phyloP scores from a whole-genome alignment of 1,139 yeast species.

The Zygosaccharomyces sapae region DNA sequence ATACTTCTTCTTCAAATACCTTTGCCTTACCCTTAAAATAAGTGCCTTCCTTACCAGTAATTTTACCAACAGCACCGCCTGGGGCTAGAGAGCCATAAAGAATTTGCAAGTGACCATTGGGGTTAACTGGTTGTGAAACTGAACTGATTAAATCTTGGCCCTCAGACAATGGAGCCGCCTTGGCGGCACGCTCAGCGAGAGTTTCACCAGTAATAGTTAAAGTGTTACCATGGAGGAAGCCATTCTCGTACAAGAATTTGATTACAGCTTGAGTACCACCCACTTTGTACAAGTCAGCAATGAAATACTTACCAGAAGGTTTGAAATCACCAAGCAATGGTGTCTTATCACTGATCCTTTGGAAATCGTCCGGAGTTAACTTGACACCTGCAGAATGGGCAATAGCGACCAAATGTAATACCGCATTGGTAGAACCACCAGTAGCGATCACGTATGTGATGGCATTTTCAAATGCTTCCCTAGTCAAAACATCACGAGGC shows the following conservation, averaged over 20 bases:
- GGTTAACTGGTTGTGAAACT: constrained; percentile 74
- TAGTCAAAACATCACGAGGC: constrained; percentile 92
- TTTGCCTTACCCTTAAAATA: constrained; percentile 88
- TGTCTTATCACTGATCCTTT: constrained; percentile 83
- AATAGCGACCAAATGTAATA: constrained; percentile 86
- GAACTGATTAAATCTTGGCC: constrained; percentile 81
- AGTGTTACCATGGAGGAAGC: constrained; percentile 76
- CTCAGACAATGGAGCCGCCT: constrained; percentile 49
- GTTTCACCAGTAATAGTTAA: constrained; percentile 90
- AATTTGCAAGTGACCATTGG: constrained; percentile 90
- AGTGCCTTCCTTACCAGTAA: constrained; percentile 98
- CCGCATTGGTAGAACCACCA: constrained; percentile 98
- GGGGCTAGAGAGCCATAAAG: constrained; percentile 92
- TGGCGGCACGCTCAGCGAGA: constrained; percentile 81
- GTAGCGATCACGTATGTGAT: constrained; percentile 90
- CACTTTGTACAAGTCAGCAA: constrained; percentile 85
- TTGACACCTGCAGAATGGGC: constrained; percentile 87
- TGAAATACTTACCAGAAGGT: constrained; percentile 95
- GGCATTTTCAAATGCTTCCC: constrained; percentile 87
- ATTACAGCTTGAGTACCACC: constrained; percentile 99
- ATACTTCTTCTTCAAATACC: constrained; percentile 82
- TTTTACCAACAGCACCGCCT: constrained; percentile 95
- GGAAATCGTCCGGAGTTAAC: constrained; percentile 93
- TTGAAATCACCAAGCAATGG: constrained; percentile 94
- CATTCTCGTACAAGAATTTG: constrained; percentile 80